These are phyloP conservation scores for Epichloe gansuensis DNA, from an alignment of 2,329 filamentous ascomycete genomes.

Conservation along the genomic window DNA sequence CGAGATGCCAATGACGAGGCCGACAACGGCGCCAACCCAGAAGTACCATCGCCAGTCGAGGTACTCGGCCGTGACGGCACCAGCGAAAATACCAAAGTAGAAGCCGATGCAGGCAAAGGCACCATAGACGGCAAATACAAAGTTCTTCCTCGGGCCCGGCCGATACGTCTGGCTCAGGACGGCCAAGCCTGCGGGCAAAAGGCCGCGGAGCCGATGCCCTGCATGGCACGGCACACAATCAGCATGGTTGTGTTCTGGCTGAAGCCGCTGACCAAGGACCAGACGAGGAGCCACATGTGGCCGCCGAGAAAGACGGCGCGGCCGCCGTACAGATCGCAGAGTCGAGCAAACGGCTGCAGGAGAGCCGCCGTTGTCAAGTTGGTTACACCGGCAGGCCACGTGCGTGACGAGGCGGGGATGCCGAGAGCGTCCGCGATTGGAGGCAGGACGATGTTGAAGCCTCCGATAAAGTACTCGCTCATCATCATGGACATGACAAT, in stretches of 20 bases:
- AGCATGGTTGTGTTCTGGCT: conserved; percentile 56
- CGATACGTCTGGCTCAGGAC: conserved; percentile 58
- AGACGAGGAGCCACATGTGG: conserved; percentile 52
- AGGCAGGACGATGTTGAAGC: conserved; percentile 64
- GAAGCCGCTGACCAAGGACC: conserved; percentile 60
- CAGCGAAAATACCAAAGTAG: conserved; percentile 55
- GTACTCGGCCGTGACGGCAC: conserved; percentile 49
- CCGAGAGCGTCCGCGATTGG: conserved; percentile 47
- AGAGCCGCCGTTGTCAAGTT: conserved; percentile 45
- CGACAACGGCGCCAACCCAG: conserved; percentile 42
- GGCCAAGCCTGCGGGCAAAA: conserved; percentile 58
- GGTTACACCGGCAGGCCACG: conserved; percentile 53
- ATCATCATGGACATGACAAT: conserved; percentile 52
- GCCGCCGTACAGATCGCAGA: conserved; percentile 52
- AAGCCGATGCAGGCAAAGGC: conserved; percentile 47
- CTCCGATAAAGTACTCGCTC: conserved; percentile 64
- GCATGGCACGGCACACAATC: conserved; percentile 60
- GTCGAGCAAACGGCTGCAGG: conserved; percentile 50
- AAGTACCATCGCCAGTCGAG: conserved; percentile 59
- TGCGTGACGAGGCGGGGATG: conserved; percentile 49
- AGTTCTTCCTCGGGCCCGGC: conserved; percentile 59
- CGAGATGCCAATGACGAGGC: conserved; percentile 35
- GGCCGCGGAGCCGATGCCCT: conserved; percentile 61
- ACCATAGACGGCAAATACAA: conserved; percentile 50
- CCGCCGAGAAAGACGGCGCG: conserved; percentile 48